A percentile compares a stretch with the other conserved stretches of the same genome.
phyloP scores from a whole-genome alignment of 768 basidiomycete species.

The Boletus patriciae region DNA sequence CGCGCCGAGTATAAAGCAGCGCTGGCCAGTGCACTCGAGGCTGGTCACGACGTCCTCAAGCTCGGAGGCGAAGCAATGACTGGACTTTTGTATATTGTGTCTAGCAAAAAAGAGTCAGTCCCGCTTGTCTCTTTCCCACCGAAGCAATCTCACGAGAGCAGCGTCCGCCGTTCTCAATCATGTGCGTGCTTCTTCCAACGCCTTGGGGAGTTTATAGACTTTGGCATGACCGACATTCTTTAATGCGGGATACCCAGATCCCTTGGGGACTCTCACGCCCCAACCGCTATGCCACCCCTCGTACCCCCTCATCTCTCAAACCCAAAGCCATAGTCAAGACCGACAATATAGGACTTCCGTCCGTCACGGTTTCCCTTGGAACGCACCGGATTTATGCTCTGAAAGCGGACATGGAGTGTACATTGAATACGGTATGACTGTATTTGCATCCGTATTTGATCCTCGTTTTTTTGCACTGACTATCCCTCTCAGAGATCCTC shows the following conservation, averaged over 20 bases:
- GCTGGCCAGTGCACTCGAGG: slow-evolving; percentile 53
- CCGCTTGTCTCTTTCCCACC: too few relatives aligned
- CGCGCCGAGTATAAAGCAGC: slow-evolving; percentile 56
- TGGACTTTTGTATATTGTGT: too few relatives aligned
- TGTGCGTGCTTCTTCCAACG: too few relatives aligned
- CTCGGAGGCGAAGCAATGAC: slow-evolving; percentile 79
- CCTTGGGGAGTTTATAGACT: too few relatives aligned
- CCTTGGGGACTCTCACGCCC: background rate
- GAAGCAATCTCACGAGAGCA: too few relatives aligned
- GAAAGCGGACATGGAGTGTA: background rate
- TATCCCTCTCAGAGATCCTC: slow-evolving; percentile 4
- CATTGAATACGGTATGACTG: slow-evolving; percentile 23
- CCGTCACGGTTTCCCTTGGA: slow-evolving; percentile 6
- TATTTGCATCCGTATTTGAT: slow-evolving; percentile 9
- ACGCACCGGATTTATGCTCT: background rate
- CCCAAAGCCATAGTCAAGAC: slow-evolving; percentile 12
- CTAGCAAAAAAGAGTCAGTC: too few relatives aligned
- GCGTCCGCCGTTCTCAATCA: too few relatives aligned
- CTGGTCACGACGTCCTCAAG: slow-evolving; percentile 62
- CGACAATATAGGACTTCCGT: slow-evolving; percentile 4
- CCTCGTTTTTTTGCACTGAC: slow-evolving; percentile 9
- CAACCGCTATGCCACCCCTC: slow-evolving; percentile 14
- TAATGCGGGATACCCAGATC: background rate
- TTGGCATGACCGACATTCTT: too few relatives aligned
- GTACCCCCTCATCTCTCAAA: slow-evolving; percentile 17